Conservation (phyloP, 2,329 filamentous ascomycete genomes). For the Cladosporium austrohemisphaericum region DNA sequence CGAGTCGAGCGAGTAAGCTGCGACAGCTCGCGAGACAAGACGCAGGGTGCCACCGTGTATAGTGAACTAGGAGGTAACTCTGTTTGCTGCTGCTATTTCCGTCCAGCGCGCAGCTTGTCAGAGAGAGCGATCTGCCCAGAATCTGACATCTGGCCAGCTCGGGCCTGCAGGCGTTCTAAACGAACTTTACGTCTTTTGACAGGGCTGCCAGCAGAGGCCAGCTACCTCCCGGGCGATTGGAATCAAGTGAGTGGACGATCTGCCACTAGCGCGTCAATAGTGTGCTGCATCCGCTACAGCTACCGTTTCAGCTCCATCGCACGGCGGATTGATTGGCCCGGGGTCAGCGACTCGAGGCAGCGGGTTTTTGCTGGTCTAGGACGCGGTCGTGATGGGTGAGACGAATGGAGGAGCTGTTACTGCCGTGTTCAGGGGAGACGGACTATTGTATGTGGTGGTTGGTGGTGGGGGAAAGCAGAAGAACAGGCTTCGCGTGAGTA, state of each 20-base stretch:
- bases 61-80: background rate
- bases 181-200: too few relatives aligned
- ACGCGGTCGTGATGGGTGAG: slow-evolving; percentile 9
- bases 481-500: background rate
- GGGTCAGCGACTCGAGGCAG: slow-evolving; percentile 5
- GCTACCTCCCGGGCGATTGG: slow-evolving; percentile 13
- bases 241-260: slow-evolving; percentile 13
- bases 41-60: slow-evolving; percentile 5
- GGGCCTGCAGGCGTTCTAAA: too few relatives aligned
- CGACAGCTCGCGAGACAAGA: slow-evolving; percentile 7
- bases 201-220: too few relatives aligned
- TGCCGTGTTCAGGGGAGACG: slow-evolving; percentile 6
- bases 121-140: too few relatives aligned
- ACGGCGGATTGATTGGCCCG: slow-evolving; percentile 11
- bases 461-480: background rate
- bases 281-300: slow-evolving; percentile 9
- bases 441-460: background rate
- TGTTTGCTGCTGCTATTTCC: background rate
- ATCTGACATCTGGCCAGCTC: too few relatives aligned
- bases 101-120: background rate
- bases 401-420: slow-evolving; percentile 5
- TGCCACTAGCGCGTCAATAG: slow-evolving; percentile 14
- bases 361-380: background rate
- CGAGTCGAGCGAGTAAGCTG: slow-evolving; percentile 6
- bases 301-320: slow-evolving; percentile 13